A percentile compares a stretch with the other conserved stretches of the same genome.
Conservation (phyloP, 768 basidiomycete species). For the Tylopilus subfusipes region DNA sequence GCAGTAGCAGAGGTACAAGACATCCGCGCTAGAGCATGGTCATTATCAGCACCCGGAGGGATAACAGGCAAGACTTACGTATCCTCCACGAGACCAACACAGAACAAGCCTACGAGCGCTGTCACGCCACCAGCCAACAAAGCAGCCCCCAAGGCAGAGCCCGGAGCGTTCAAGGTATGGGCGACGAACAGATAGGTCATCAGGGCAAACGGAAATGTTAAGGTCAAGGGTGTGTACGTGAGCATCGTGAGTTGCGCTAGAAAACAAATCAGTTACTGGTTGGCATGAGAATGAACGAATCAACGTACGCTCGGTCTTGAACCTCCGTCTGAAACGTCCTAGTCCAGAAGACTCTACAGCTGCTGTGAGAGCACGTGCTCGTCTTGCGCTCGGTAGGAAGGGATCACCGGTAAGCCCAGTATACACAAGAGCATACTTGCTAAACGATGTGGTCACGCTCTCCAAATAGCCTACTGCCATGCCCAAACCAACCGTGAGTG, state of each 20-base stretch:
- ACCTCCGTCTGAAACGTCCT: slow-evolving; percentile 43
- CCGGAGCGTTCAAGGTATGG: slow-evolving; percentile 66
- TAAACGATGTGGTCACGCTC: slow-evolving; percentile 48
- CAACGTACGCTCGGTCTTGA: slow-evolving; percentile 56
- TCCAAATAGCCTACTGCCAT: slow-evolving; percentile 45
- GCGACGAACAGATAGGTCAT: slow-evolving; percentile 87
- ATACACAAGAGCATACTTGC: slow-evolving; percentile 67
- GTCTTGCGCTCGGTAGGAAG: slow-evolving; percentile 56
- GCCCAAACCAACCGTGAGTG: slow-evolving; percentile 34
- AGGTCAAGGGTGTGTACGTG: slow-evolving; percentile 65
- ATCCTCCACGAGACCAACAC: slow-evolving; percentile 78
- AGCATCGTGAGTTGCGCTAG: slow-evolving; percentile 67
- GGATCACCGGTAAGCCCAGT: slow-evolving; percentile 72
- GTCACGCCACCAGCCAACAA: slow-evolving; percentile 77
- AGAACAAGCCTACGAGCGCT: slow-evolving; percentile 78
- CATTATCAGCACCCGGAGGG: neutral
- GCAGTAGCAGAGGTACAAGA: slow-evolving; percentile 64
- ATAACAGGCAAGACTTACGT: slow-evolving; percentile 41
- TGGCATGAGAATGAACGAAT: neutral
- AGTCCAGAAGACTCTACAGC: slow-evolving; percentile 46
- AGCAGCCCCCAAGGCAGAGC: slow-evolving; percentile 71
- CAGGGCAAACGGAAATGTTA: slow-evolving; percentile 80
- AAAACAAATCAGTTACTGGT: slow-evolving; percentile 5
- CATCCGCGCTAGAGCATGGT: slow-evolving; percentile 46
- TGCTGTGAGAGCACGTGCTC: slow-evolving; percentile 54